These are phyloP conservation scores for Cryptosporidium felis DNA, from an alignment of 169 alveolate genomes.

Conservation along the genomic window DNA sequence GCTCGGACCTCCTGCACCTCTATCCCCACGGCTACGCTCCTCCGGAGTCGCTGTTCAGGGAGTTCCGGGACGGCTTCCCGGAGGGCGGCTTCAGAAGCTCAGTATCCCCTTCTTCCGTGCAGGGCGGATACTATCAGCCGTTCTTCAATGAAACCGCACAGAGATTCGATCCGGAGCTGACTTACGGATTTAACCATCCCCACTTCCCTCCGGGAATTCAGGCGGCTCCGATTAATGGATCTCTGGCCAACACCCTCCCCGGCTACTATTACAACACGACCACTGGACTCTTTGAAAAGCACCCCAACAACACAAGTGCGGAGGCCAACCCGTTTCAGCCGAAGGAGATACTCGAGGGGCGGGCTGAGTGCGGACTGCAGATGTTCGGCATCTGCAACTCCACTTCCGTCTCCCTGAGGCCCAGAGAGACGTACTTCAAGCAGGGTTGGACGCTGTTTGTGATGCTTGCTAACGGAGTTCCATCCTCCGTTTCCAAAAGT, in stretches of 20 bases:
- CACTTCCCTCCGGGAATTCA: constrained; percentile 62
- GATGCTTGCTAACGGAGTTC: constrained; percentile 51
- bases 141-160: not conserved
- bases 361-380: constrained; percentile 18
- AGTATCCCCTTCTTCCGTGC: not conserved
- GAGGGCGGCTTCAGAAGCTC: constrained; percentile 38
- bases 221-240: constrained; percentile 46
- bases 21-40: constrained; percentile 65
- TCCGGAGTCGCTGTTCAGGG: not conserved
- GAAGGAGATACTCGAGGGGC: constrained; percentile 15
- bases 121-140: constrained; percentile 41
- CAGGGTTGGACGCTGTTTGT: constrained; percentile 49
- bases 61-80: constrained; percentile 2
- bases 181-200: constrained; percentile 22
- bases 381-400: constrained; percentile 65
- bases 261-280: constrained; percentile 54
- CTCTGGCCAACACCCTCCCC: constrained; percentile 6
- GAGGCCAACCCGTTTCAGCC: constrained; percentile 67
- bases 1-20: not conserved
- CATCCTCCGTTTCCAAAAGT: constrained; percentile 9
- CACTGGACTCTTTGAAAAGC: constrained; percentile 44
- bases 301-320: constrained; percentile 28
- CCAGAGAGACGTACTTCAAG: constrained; percentile 20
- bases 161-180: constrained; percentile 9
- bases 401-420: constrained; percentile 17